Base-by-base conservation (phyloP, 2,329 filamentous ascomycete genomes). In the Pestalotiopsis fici region DNA sequence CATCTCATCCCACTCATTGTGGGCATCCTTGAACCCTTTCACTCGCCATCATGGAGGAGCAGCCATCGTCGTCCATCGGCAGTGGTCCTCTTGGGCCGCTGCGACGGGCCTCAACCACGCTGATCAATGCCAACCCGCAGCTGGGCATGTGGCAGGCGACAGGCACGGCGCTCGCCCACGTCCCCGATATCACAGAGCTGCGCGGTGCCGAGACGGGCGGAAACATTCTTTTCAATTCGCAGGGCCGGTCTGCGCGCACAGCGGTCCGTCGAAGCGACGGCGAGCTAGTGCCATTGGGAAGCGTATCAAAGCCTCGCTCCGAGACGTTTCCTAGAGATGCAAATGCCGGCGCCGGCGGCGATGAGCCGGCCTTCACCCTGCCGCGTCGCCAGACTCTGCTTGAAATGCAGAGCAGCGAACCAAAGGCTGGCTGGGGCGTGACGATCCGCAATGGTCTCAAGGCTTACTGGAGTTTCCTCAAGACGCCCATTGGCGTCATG, bases 141-240 rank as follows among this genome's bases (percentile, higher is more conserved):
- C 68, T 76, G 54, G 75, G 75, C 65, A 72, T 74, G 66, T 76
- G 75, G 75, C 74, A 76, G 69, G 74, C 74, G 61, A 70, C 75
- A 50, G 74, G 75, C 60, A 76, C 74, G 18, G 75, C 74, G 57
- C 75, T 76, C 60, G 75, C 74, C 15, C 74, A 76, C 56, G 75
- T 74, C 3, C 75, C 75, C 25, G 75, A 73, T 37, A 70, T 76
- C 37, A 72, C 71, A 0, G 75, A 76, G 67, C 72, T 76, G 6
- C 73, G 75, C 62, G 74, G 75, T 61, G 66, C 72, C 21, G 68
- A 74, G 21, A 71, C 70, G 0, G 75, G 75, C 59, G 75, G 71
- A 61, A 62, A 63, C 65, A 76, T 76, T 66, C 67, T 67, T 2
- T 76, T 76, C 70, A 75, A 72, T 57, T 65, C 72, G 15, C 74